phyloP scores from a whole-genome alignment of 495 filamentous ascomycete species.

The Aspergillus olivimuriae region DNA sequence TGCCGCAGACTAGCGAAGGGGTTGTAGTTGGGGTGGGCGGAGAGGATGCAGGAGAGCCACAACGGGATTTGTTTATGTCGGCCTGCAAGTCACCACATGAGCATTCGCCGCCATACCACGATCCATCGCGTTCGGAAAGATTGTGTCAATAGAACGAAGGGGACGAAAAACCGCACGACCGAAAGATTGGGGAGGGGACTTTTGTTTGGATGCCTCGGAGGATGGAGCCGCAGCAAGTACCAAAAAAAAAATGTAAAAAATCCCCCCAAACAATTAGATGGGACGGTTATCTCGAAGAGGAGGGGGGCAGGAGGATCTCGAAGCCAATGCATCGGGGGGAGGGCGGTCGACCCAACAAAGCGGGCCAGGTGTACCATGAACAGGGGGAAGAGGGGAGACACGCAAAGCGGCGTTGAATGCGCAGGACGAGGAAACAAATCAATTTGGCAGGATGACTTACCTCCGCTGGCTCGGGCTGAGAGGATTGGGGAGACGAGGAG shows the following conservation, averaged over 20 bases:
- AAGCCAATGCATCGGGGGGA: background rate
- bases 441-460: constrained; percentile 17
- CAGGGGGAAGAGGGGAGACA: constrained; percentile 2
- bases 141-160: background rate
- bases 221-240: no score
- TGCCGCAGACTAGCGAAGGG: constrained; percentile 33
- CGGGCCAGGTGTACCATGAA: background rate
- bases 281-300: background rate
- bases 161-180: no score
- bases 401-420: constrained; percentile 2
- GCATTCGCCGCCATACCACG: constrained; percentile 17
- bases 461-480: constrained; percentile 6
- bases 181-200: no score
- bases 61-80: constrained; percentile 28
- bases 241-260: no score
- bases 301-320: background rate
- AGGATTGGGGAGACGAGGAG: constrained; percentile 8
- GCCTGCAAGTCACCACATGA: constrained; percentile 29
- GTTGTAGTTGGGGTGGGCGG: constrained; percentile 12
- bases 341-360: constrained; percentile 3
- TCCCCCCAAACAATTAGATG: no score
- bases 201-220: no score
- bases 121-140: constrained; percentile 7
- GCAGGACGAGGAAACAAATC: constrained; percentile 12
- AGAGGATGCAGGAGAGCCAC: constrained; percentile 22